Evolutionary conservation across 2,329 filamentous ascomycete genomes (phyloP), one percentile per base, ranked within the genome.

Genomic region (Cercospora sp.): DNA sequence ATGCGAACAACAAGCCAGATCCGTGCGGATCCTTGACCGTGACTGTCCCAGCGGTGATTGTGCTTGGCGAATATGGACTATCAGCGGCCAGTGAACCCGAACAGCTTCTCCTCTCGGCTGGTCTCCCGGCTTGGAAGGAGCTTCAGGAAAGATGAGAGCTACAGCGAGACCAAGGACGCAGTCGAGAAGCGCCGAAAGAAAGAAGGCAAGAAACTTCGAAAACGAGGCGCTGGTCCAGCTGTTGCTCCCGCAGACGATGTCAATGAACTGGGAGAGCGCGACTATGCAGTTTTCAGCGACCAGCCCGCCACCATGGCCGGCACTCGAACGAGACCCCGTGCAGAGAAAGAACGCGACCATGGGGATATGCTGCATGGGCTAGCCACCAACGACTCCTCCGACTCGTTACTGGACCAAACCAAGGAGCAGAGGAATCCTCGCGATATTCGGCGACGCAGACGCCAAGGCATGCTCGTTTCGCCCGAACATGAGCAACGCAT

Each of bases 401-500:
- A 81, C 66, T 76, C 77, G 1, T 68, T 78, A 8, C 71, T 75
- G 3, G 77, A 79, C 61, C 30, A 66, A 21, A 21, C 28, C 10
- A 55, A 55, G 59, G 49, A 53, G 21, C 57, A 66, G 26, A 49
- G 66, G 49, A 60, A 66, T 53, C 26, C 67, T 16, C 43, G 45
- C 34, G 58, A 61, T 21, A 61, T 37, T 16, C 43, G 63, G 13
- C 68, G 60, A 24, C 67, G 69, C 1, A 67, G 57, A 62, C 55
- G 71, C 12, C 49, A 66, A 30, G 61, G 61, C 16, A 66, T 65
- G 49, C 65, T 70, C 30, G 59, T 70, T n/a, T 72, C 70, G 32
- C 67, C 67, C 43, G 70, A 70, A 28, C 71, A 75, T 73, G 83
- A 86, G 63, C 71, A 72, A 6, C 74, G 82, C 16, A 79, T 87